Evolutionary conservation across 192 early-diverging fungal species (phyloP).

Genomic region (Coemansia sp.): DNA sequence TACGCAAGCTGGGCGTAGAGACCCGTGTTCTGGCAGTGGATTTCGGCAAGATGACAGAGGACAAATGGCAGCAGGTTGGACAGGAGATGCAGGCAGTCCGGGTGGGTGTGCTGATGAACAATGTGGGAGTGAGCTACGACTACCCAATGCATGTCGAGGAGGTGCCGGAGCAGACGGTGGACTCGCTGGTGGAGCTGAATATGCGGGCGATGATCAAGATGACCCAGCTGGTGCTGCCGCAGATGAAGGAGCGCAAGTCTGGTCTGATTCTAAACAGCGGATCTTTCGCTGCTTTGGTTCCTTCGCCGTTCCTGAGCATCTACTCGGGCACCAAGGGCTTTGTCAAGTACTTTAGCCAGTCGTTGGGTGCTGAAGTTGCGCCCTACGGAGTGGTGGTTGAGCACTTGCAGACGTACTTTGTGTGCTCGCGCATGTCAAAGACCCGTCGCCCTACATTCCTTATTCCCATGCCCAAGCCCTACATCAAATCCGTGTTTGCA

Average conservation of each 20-base stretch:
- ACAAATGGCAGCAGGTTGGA: conserved; percentile 69
- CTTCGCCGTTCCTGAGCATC: conserved; percentile 80
- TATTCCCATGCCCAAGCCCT: conserved; percentile 77
- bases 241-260: conserved; percentile 70
- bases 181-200: conserved; percentile 83
- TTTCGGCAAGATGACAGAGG: conserved; percentile 56
- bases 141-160: conserved; percentile 85
- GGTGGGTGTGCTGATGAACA: conserved; percentile 76
- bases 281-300: conserved; percentile 81
- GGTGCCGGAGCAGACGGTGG: conserved; percentile 60
- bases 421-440: conserved; percentile 92
- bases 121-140: conserved; percentile 90
- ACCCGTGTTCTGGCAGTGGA: conserved; percentile 73
- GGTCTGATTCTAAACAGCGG: conserved; percentile 93
- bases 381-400: conserved; percentile 76
- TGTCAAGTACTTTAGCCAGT: conserved; percentile 84
- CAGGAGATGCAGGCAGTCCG: conserved; percentile 55
- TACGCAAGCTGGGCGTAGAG: conserved; percentile 60
- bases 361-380: conserved; percentile 76
- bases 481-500: conserved; percentile 68
- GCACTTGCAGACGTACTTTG: conserved; percentile 95
- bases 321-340: conserved; percentile 96
- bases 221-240: conserved; percentile 74
- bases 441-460: conserved; percentile 76
- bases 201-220: conserved; percentile 78